Base-by-base conservation (phyloP, 495 filamentous ascomycete genomes). In the Glutinoglossum americanum region DNA sequence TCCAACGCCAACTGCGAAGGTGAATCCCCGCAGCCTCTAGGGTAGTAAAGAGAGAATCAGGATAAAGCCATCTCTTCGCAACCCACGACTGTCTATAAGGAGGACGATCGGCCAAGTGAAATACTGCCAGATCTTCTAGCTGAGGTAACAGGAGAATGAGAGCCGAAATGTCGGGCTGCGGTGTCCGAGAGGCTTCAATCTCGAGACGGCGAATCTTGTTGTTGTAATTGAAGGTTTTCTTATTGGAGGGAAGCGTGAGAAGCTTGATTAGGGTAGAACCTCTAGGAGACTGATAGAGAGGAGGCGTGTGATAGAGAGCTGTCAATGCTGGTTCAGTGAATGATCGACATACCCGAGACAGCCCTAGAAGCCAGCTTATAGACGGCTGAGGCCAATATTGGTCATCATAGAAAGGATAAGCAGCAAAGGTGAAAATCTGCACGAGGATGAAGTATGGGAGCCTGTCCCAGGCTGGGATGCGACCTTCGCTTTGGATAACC, bases 1-100 rank as follows among this genome's bases (percentile, higher is more conserved):
- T 89, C 87, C 89, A 94, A 33, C 79, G 80, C 84, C 85, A 95
- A 56, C 74, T 79, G 32, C 69, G 72, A 30, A 94, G 76, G 37
- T 64, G 64, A 11, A 74, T 67, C 7, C 71, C 68, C 37, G 64
- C 69, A 23, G 70, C 56, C 7, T 70, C 65, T 32, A 87, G 69
- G 0, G 76, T 71, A 0, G 74, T 62, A 58, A 89, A 80, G 0
- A 93, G 62, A 0, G 66, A 59, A 4, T 74, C 64, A 32, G 82
- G 76, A 62, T 87, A 87, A 15, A 62, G 68, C 80, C 81, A 89
- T 15, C 1, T 17, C 62, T 78, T 83, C 15, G 13, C 19, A 67
- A 60, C 65, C 32, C 74, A 67, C 4, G 74, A 61, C 9, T 63
- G 44, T n/a, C 80, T 66, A 60, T 74, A 82, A 0, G 80, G 80